Evolutionary conservation across 1,284 basidiomycete genomes (phyloP).

Genomic region (Trichosporon sp.): DNA sequence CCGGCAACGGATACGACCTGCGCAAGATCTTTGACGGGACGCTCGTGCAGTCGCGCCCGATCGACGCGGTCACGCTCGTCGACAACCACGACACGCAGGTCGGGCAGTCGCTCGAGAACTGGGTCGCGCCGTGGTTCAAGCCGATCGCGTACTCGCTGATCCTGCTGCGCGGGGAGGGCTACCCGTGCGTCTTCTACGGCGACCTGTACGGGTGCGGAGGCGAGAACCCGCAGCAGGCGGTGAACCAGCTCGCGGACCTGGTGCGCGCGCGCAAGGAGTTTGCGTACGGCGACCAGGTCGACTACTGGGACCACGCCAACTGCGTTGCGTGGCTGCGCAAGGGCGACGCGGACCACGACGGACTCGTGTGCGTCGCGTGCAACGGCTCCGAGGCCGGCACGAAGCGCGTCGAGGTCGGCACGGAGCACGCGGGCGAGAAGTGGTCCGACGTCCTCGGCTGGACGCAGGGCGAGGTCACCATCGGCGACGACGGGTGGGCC

Average conservation of each 20-base stretch:
- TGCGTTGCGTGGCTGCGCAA: constrained; percentile 55
- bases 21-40: constrained; percentile 57
- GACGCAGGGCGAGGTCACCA: constrained; percentile 54
- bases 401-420: constrained; percentile 55
- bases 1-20: constrained; percentile 54
- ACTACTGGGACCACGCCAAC: constrained; percentile 55
- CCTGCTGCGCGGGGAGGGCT: constrained; percentile 72
- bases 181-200: constrained; percentile 92
- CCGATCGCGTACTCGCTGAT: constrained; percentile 74
- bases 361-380: constrained; percentile 52
- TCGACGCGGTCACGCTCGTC: constrained; percentile 59
- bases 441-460: constrained; percentile 59
- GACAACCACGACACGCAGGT: constrained; percentile 58
- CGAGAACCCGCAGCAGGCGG: constrained; percentile 52
- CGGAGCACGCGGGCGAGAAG: constrained; percentile 55
- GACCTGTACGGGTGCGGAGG: constrained; percentile 62
- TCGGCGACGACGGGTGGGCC: constrained; percentile 58
- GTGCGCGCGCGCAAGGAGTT: constrained; percentile 55
- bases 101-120: constrained; percentile 56
- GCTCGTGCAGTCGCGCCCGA: constrained; percentile 55
- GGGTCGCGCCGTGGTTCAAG: constrained; percentile 57
- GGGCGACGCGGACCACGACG: constrained; percentile 54
- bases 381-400: constrained; percentile 47
- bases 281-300: constrained; percentile 55
- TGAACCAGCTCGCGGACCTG: constrained; percentile 54